phyloP scores from a whole-genome alignment of 2,329 filamentous ascomycete genomes.

The Penicillium nordicum region DNA sequence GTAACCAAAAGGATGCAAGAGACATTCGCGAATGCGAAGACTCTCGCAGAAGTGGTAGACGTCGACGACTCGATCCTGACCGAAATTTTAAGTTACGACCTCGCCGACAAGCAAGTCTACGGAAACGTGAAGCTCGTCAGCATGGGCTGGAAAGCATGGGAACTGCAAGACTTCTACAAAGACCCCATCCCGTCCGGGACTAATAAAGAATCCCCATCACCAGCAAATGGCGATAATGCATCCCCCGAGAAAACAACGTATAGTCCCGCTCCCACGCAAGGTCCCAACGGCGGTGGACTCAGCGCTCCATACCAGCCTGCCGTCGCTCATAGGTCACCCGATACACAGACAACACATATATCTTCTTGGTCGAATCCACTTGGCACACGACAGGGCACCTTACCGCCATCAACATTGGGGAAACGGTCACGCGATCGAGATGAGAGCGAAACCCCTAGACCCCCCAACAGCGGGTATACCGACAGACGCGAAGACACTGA shows the following conservation, averaged over 20 bases:
- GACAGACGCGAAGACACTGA: neutral
- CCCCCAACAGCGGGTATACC: neutral
- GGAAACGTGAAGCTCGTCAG: slow-evolving; percentile 35
- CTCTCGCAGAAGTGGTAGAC: slow-evolving; percentile 36
- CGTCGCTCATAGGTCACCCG: neutral
- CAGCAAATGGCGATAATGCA: slow-evolving; percentile 8
- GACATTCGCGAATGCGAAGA: slow-evolving; percentile 16
- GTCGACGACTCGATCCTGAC: slow-evolving; percentile 35
- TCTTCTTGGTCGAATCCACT: neutral
- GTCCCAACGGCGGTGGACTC: neutral
- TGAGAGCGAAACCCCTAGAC: slow-evolving; percentile 1
- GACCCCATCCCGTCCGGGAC: slow-evolving; percentile 16
- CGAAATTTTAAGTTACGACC: slow-evolving; percentile 29
- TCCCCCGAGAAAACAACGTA: neutral
- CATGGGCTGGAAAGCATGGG: slow-evolving; percentile 40
- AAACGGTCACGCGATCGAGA: slow-evolving; percentile 25
- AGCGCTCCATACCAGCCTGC: neutral
- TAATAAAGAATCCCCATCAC: slow-evolving; percentile 15
- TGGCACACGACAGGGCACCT: neutral
- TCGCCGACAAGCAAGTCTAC: slow-evolving; percentile 34
- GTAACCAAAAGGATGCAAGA: slow-evolving; percentile 9
- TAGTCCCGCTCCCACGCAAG: neutral
- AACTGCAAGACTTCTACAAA: slow-evolving; percentile 38
- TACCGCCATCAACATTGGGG: slow-evolving; percentile 23
- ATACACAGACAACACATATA: neutral